phyloP scores from a whole-genome alignment of 2,329 filamentous ascomycete species.

The Penicillium sp. region DNA sequence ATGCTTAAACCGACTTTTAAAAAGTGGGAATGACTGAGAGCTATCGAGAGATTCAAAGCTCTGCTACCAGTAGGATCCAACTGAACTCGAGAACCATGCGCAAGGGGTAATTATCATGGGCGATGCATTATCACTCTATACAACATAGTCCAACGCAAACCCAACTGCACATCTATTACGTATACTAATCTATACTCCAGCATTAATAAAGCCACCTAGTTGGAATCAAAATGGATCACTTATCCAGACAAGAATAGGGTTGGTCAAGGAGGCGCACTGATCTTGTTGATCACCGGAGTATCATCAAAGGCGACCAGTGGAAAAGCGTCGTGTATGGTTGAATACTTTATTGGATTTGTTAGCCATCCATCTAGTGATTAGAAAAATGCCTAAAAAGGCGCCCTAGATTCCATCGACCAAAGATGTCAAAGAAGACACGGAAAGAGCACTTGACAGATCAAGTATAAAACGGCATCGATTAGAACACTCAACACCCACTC shows the following conservation, averaged over 20 bases:
- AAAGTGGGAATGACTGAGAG: neutral
- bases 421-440: neutral
- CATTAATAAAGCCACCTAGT: neutral
- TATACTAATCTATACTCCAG: neutral
- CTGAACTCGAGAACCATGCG: neutral
- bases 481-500: constrained; percentile 4
- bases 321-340: neutral
- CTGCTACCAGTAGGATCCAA: neutral
- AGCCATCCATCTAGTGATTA: too few species aligned
- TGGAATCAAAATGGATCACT: neutral
- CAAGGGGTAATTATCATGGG: neutral
- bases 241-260: neutral
- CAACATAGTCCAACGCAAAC: neutral
- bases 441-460: neutral
- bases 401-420: neutral
- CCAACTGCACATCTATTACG: neutral
- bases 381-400: neutral
- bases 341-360: neutral
- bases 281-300: neutral
- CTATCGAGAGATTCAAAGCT: neutral
- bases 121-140: neutral
- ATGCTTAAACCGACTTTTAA: neutral
- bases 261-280: neutral
- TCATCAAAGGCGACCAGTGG: neutral
- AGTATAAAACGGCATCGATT: neutral